Evolutionary conservation across 495 filamentous ascomycete genomes (phyloP).

Genomic region (Neurospora tetraspora): DNA sequence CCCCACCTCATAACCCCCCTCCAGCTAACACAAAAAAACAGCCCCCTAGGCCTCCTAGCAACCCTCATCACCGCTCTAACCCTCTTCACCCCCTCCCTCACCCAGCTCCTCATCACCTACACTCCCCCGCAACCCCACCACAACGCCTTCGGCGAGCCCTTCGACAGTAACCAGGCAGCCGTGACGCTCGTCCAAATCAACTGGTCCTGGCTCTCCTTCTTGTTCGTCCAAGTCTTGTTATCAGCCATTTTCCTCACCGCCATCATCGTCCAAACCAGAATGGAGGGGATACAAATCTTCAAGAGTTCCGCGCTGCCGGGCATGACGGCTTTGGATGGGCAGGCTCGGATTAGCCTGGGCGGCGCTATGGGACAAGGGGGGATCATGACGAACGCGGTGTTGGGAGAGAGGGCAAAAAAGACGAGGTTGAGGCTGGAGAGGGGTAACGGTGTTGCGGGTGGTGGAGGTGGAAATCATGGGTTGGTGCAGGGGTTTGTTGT

Average conservation of each 20-base stretch:
- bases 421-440: background rate
- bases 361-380: background rate
- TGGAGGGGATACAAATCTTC: background rate
- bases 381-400: background rate
- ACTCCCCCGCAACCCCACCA: constrained; percentile 5
- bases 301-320: constrained; percentile 3
- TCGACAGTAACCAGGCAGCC: background rate
- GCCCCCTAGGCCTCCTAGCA: background rate
- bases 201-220: constrained; percentile 2
- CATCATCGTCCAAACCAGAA: constrained; percentile 1
- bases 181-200: background rate
- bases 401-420: background rate
- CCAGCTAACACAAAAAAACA: background rate
- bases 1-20: too few relatives aligned
- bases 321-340: constrained; percentile 3
- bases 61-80: background rate
- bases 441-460: background rate
- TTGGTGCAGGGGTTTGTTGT: background rate
- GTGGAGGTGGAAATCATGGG: too few relatives aligned
- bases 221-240: background rate
- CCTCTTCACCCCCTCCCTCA: background rate
- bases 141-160: background rate
- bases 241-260: background rate
- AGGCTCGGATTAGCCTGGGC: background rate
- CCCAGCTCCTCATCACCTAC: background rate